Evolutionary conservation across 1,284 basidiomycete genomes (phyloP).

Genomic region (Agroathelia rolfsii): DNA sequence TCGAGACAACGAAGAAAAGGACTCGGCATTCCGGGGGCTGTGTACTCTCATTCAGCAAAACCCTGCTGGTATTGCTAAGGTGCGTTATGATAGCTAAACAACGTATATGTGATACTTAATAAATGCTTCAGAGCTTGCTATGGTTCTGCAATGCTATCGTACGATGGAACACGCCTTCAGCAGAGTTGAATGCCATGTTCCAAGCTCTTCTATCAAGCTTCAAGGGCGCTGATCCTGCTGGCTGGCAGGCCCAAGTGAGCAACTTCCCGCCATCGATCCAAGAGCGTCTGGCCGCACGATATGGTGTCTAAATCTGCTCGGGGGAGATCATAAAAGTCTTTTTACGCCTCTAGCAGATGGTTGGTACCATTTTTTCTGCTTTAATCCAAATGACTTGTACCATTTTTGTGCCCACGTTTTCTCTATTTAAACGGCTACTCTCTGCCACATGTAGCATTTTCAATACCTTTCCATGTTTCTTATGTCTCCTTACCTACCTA

Average conservation of each 20-base stretch:
- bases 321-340: slow-evolving; percentile 8
- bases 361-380: no score
- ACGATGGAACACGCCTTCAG: slow-evolving; percentile 83
- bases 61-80: slow-evolving; percentile 84
- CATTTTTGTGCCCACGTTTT: slow-evolving; percentile 12
- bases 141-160: slow-evolving; percentile 98
- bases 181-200: slow-evolving; percentile 88
- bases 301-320: slow-evolving; percentile 48
- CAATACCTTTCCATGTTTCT: slow-evolving; percentile 20
- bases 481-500: slow-evolving; percentile 47
- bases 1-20: slow-evolving; percentile 99
- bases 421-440: slow-evolving; percentile 13
- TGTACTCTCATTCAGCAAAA: slow-evolving; percentile 95
- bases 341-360: slow-evolving; percentile 5
- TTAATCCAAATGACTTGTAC: no score
- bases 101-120: slow-evolving; percentile 9
- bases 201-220: slow-evolving; percentile 74
- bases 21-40: slow-evolving; percentile 97
- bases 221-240: slow-evolving; percentile 72
- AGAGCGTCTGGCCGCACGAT: slow-evolving; percentile 65
- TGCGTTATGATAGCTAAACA: slow-evolving; percentile 23
- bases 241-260: slow-evolving; percentile 69
- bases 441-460: slow-evolving; percentile 3
- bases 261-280: slow-evolving; percentile 73
- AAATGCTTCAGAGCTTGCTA: slow-evolving; percentile 57